Conservation (phyloP, 1,284 basidiomycete species). For the Melampsora allii-populina region DNA sequence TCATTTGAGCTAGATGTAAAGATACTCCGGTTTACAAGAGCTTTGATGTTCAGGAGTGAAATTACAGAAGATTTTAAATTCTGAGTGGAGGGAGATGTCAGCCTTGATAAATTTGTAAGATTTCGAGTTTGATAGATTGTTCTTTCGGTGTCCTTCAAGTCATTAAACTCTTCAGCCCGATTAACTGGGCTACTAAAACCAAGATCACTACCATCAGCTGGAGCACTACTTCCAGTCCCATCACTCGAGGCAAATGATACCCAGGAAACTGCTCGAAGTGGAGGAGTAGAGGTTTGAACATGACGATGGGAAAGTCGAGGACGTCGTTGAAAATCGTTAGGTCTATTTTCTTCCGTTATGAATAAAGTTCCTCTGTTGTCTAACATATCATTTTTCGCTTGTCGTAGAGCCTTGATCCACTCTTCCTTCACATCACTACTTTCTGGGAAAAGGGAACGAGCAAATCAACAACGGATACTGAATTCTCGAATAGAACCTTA, state of each 20-base stretch:
- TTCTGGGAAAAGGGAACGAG: constrained; percentile 53
- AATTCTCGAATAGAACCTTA: neutral
- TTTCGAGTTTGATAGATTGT: neutral
- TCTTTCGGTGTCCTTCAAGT: too few relatives aligned
- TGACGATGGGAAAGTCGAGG: constrained; percentile 64
- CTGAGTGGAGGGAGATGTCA: neutral
- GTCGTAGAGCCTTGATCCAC: constrained; percentile 68
- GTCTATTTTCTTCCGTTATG: constrained; percentile 61
- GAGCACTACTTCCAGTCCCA: neutral
- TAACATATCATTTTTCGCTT: constrained; percentile 68
- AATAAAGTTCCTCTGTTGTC: constrained; percentile 49
- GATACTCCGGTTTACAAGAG: neutral
- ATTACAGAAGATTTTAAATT: neutral
- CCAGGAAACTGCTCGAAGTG: constrained; percentile 48
- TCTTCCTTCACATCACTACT: constrained; percentile 62
- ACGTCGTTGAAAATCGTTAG: constrained; percentile 66
- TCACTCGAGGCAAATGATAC: constrained; percentile 50
- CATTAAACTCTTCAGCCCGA: too few relatives aligned
- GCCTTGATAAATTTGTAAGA: neutral
- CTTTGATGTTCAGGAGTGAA: neutral
- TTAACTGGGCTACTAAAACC: too few relatives aligned
- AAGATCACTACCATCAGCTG: too few relatives aligned
- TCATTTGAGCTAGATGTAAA: constrained; percentile 21
- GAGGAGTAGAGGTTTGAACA: constrained; percentile 55
- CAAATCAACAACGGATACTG: neutral